phyloP scores from a whole-genome alignment of 768 basidiomycete genomes.

The Suillus subluteus region DNA sequence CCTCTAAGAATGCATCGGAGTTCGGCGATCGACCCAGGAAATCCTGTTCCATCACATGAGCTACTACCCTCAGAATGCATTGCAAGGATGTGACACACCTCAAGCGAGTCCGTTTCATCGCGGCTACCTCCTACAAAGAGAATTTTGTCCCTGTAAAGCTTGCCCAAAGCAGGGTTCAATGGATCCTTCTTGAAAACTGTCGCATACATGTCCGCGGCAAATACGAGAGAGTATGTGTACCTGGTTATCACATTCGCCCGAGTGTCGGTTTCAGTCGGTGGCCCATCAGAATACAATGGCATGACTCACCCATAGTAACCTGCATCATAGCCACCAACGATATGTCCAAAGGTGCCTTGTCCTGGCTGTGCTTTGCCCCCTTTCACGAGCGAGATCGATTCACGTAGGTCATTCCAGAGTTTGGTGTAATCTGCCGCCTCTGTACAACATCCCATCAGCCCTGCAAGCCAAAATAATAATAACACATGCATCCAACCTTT shows the following conservation, averaged over 20 bases:
- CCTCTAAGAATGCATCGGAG: constrained; percentile 73
- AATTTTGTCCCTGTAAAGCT: constrained; percentile 75
- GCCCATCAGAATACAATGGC: background rate
- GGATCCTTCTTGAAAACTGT: constrained; percentile 85
- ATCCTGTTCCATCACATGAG: constrained; percentile 45
- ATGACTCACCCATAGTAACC: constrained; percentile 53
- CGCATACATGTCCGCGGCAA: constrained; percentile 61
- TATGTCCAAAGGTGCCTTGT: constrained; percentile 77
- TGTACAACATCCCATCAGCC: constrained; percentile 34
- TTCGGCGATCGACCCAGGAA: constrained; percentile 80
- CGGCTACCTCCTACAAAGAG: constrained; percentile 74
- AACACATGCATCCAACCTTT: constrained; percentile 44
- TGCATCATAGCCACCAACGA: constrained; percentile 73
- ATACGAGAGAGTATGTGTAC: constrained; percentile 75
- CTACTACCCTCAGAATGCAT: background rate
- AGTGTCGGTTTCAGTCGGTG: background rate
- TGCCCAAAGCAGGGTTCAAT: constrained; percentile 67
- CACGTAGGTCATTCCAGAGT: constrained; percentile 76
- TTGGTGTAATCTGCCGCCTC: constrained; percentile 72
- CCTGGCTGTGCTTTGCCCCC: constrained; percentile 63
- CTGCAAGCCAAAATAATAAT: background rate
- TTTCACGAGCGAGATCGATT: constrained; percentile 72
- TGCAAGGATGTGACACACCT: constrained; percentile 44
- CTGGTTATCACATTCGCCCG: constrained; percentile 25
- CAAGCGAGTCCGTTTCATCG: constrained; percentile 80